Evolutionary conservation across 345 rosid genomes (phyloP), one percentile per base, ranked within the genome.

Genomic region (Cardiospermum halicacabum): DNA sequence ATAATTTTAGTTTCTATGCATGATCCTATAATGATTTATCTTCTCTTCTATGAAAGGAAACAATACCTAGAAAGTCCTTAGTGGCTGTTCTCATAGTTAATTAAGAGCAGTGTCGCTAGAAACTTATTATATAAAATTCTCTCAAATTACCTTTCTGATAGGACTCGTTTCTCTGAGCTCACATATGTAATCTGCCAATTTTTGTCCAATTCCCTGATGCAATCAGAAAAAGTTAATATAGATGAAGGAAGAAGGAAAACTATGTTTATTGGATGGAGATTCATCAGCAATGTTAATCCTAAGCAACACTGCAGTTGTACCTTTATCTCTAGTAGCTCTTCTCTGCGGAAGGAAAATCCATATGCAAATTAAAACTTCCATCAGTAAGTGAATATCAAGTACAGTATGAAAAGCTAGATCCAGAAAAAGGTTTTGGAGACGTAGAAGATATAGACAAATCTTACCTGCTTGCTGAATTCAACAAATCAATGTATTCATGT

Each of bases 391-490:
- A 28, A 30, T 28, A 27, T 27, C 49, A 31, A 43, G 15, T 13
- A 42, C n/a, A n/a, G 13, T 47, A 15, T 13, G 16, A 9, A 8
- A 2, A 45, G 16, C 58, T 1, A n/a, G 39, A 47, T 16, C n/a
- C 56, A 27, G 21, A 26, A 25, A 26, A 22, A n/a, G n/a, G n/a
- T n/a, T n/a, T n/a, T 18, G 26, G 62, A 56, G 26, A 24, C 4
- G 51, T 9, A 3, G 4, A 32, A 43, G 43, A 19, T 70, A 37
- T 22, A 42, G 16, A 16, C 30, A n/a, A 49, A 28, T 11, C 58
- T 78, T 73, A 85, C 96, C 88, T 85, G 80, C 84, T 84, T 39
- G 96, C 96, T 22, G 80, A 71, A 42, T 94, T 94, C 59, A 94
- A 74, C 74, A 89, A 80, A 63, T 76, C 77, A 7, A 91, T 65